Percentiles rank a stretch among this genome's conserved stretches.
Conservation (phyloP, 1,284 basidiomycete species). For the Garcileccinum viscosum region DNA sequence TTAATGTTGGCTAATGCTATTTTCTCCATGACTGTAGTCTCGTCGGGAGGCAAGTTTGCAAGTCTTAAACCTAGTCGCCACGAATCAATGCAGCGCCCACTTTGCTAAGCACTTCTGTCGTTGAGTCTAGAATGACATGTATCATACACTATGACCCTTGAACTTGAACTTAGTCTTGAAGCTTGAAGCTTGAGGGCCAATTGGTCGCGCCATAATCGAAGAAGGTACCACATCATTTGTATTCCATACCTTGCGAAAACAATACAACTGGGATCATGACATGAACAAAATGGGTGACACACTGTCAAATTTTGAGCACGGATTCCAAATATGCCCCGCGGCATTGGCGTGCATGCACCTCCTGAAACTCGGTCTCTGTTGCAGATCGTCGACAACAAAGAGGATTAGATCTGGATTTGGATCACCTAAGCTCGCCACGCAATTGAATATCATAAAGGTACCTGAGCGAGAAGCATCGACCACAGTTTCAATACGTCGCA, state of each 20-base stretch:
- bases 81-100: not conserved
- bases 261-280: not conserved
- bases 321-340: not conserved
- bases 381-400: not conserved
- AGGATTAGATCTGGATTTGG: not conserved
- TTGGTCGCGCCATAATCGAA: no score
- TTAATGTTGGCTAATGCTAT: not conserved
- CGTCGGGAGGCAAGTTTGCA: no score
- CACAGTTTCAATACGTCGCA: not conserved
- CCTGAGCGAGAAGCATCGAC: slow-evolving; percentile 8
- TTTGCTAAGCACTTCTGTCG: not conserved
- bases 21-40: not conserved
- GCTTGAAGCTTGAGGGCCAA: no score
- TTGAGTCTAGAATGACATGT: not conserved
- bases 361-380: not conserved
- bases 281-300: not conserved
- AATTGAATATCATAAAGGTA: not conserved
- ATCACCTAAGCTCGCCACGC: slow-evolving; percentile 2
- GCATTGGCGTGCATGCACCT: not conserved
- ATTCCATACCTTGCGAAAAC: not conserved
- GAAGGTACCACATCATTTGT: not conserved
- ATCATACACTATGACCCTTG: not conserved
- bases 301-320: not conserved
- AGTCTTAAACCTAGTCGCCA: not conserved
- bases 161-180: no score